Evolutionary conservation across 2,329 filamentous ascomycete species (phyloP).

Genomic region (Clonostachys byssicola): DNA sequence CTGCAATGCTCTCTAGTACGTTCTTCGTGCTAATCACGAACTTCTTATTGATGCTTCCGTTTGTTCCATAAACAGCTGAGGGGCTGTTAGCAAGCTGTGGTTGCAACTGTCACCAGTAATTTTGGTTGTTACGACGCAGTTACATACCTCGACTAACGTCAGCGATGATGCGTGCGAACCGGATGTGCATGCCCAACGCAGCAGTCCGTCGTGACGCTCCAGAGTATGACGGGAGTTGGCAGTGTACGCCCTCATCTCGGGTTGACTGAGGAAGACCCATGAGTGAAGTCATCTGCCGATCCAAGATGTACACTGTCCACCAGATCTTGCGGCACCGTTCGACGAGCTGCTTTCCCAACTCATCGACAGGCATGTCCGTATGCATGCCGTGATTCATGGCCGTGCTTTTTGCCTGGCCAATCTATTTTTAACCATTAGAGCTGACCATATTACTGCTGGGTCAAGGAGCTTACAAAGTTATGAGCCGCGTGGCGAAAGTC

Average conservation of each 20-base stretch:
- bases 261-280: constrained; percentile 47
- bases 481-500: constrained; percentile 41
- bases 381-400: constrained; percentile 46
- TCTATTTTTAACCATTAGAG: constrained; percentile 16
- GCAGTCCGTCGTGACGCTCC: constrained; percentile 16
- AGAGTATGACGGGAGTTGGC: constrained; percentile 23
- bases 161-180: constrained; percentile 19
- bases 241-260: constrained; percentile 43
- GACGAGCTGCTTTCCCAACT: constrained; percentile 31
- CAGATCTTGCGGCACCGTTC: constrained; percentile 44
- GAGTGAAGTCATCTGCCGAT: constrained; percentile 47
- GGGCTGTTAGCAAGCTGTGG: too few relatives aligned
- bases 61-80: constrained; percentile 19
- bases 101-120: too few relatives aligned
- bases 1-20: constrained; percentile 17
- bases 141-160: constrained; percentile 8
- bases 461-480: constrained; percentile 27
- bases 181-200: constrained; percentile 25
- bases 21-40: constrained; percentile 23
- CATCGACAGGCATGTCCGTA: constrained; percentile 39
- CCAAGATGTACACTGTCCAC: constrained; percentile 50
- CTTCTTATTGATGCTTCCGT: constrained; percentile 20
- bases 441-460: not conserved
- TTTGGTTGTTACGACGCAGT: too few relatives aligned
- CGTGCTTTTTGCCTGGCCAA: constrained; percentile 46